A percentile compares a stretch with the other conserved stretches of the same genome.
These are phyloP conservation scores for Mortierella sp. DNA, from an alignment of 371 early-diverging fungal genomes.

Conservation along the genomic window DNA sequence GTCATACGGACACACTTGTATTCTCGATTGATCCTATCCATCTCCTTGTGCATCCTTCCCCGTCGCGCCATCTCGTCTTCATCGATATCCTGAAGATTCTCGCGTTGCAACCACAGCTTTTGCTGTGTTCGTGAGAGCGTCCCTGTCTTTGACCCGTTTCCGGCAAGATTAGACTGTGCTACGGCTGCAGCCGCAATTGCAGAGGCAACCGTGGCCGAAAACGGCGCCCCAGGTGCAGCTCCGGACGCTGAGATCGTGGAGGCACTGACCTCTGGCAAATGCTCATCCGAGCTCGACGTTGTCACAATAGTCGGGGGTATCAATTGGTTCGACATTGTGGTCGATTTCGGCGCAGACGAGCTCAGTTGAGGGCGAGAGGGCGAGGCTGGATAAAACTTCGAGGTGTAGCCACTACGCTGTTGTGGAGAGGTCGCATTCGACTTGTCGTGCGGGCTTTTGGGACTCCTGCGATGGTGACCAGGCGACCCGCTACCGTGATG, in stretches of 20 bases:
- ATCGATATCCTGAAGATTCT: slow-evolving; percentile 46
- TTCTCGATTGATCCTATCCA: slow-evolving; percentile 48
- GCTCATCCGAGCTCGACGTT: slow-evolving; percentile 31
- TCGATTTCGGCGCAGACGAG: slow-evolving; percentile 46
- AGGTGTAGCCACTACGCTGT: slow-evolving; percentile 40
- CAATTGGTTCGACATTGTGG: slow-evolving; percentile 24
- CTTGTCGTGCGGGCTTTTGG: slow-evolving; percentile 17
- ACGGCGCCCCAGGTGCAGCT: neutral
- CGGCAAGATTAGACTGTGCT: slow-evolving; percentile 35
- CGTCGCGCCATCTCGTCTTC: slow-evolving; percentile 52
- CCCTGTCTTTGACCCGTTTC: slow-evolving; percentile 33
- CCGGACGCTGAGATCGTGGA: neutral
- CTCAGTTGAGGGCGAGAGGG: slow-evolving; percentile 46
- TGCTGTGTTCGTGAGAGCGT: slow-evolving; percentile 48
- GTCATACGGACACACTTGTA: slow-evolving; percentile 50
- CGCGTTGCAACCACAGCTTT: slow-evolving; percentile 50
- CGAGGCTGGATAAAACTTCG: slow-evolving; percentile 45
- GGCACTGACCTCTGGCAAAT: slow-evolving; percentile 8
- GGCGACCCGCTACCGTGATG: slow-evolving; percentile 14
- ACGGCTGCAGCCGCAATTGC: slow-evolving; percentile 53
- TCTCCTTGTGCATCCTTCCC: slow-evolving; percentile 41
- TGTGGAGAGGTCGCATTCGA: slow-evolving; percentile 44
- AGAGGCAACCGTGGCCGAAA: slow-evolving; percentile 12
- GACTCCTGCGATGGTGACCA: slow-evolving; percentile 7
- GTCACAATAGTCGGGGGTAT: slow-evolving; percentile 45